These are phyloP conservation scores for Cornus florida DNA, from an alignment of 148 eudicot species.

Conservation along the genomic window DNA sequence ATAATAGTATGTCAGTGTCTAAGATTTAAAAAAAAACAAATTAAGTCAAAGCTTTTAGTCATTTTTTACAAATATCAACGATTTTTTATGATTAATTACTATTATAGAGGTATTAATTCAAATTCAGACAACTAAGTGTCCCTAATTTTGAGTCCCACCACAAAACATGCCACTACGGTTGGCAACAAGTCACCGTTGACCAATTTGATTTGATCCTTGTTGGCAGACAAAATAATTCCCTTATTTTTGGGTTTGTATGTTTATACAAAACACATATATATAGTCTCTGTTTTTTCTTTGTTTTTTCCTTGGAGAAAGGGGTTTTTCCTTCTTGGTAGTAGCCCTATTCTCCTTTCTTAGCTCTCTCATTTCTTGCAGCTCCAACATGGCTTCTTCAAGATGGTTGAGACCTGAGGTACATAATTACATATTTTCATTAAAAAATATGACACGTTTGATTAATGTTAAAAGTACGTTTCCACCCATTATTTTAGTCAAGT, in stretches of 20 bases:
- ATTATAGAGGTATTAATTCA: neutral
- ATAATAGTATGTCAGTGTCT: no score
- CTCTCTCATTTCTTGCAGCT: neutral
- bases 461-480: neutral
- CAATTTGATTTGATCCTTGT: neutral
- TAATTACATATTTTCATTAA: neutral
- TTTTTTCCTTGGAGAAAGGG: neutral
- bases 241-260: neutral
- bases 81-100: no score
- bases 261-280: neutral
- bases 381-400: slow-evolving; percentile 11
- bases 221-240: neutral
- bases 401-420: slow-evolving; percentile 43
- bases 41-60: no score
- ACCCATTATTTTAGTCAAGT: no score
- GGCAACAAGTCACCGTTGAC: neutral
- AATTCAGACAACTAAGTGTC: neutral
- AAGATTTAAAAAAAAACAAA: no score
- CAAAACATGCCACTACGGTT: neutral
- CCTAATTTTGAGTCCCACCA: slow-evolving; percentile 14
- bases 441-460: no score
- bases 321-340: neutral
- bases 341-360: neutral
- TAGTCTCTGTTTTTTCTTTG: neutral
- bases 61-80: no score